Evolutionary conservation across 371 early-diverging fungal genomes (phyloP).

Genomic region (Actinomucor elegans): DNA sequence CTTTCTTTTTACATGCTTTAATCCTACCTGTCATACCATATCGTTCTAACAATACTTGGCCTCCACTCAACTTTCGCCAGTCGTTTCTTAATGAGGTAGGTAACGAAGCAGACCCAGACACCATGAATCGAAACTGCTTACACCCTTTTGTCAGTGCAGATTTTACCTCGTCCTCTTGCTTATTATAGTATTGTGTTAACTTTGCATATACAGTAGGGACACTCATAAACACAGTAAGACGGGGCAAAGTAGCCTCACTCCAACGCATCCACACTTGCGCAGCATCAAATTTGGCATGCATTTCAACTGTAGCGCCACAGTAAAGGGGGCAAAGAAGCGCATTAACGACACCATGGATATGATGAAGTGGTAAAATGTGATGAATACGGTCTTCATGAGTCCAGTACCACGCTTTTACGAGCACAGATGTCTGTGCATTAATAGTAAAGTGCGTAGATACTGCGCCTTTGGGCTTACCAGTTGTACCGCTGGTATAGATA

Average conservation of each 20-base stretch:
- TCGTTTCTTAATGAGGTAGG: constrained; percentile 61
- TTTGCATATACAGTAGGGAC: constrained; percentile 89
- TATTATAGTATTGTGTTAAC: constrained; percentile 50
- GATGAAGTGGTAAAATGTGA: constrained; percentile 83
- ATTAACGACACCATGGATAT: constrained; percentile 75
- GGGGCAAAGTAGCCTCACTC: constrained; percentile 31
- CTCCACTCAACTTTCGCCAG: constrained; percentile 72
- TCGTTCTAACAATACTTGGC: constrained; percentile 75
- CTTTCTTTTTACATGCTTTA: neutral
- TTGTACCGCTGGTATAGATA: constrained; percentile 82
- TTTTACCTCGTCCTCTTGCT: constrained; percentile 23
- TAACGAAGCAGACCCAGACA: constrained; percentile 79
- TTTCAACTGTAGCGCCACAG: constrained; percentile 76
- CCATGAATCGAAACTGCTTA: constrained; percentile 72
- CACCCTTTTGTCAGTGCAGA: constrained; percentile 46
- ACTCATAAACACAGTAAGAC: constrained; percentile 76
- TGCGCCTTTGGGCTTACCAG: constrained; percentile 83
- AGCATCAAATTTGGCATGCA: constrained; percentile 68
- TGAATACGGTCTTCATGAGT: constrained; percentile 65
- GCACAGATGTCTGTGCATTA: constrained; percentile 62
- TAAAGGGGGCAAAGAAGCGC: constrained; percentile 65
- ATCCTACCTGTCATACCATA: constrained; percentile 77
- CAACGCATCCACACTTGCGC: constrained; percentile 63
- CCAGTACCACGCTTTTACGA: constrained; percentile 80
- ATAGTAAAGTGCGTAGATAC: constrained; percentile 68